These are phyloP conservation scores for Brassica hybrid DNA, from an alignment of 441 rosid species.

Conservation along the genomic window DNA sequence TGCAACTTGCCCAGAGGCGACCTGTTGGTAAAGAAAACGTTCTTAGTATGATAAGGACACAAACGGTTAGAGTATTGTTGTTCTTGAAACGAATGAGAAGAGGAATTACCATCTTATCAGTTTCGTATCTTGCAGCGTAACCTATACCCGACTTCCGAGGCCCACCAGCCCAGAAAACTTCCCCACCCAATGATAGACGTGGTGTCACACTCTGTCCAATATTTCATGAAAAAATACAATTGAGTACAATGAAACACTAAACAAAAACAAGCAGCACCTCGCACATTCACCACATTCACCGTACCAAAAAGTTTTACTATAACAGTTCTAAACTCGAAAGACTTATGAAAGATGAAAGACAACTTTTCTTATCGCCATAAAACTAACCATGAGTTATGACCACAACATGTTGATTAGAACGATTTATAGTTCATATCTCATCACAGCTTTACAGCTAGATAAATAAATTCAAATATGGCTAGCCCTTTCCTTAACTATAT, in stretches of 20 bases:
- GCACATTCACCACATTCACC: neutral
- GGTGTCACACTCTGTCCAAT: constrained; percentile 76
- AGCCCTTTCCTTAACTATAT: neutral
- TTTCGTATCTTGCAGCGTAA: constrained; percentile 92
- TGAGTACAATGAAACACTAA: neutral
- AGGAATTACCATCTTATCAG: constrained; percentile 80
- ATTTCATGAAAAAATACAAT: constrained; percentile 17
- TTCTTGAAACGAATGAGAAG: too few species aligned
- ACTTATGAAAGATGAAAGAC: too few species aligned
- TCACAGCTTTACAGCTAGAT: constrained; percentile 5
- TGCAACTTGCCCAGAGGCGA: constrained; percentile 91
- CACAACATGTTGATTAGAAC: constrained; percentile 14
- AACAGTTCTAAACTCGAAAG: too few species aligned
- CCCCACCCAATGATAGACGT: constrained; percentile 82
- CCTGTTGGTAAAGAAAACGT: constrained; percentile 51
- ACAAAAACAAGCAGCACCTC: neutral
- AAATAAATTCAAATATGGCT: constrained; percentile 11
- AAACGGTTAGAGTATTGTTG: neutral
- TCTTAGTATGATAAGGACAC: constrained; percentile 8
- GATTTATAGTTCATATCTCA: constrained; percentile 9
- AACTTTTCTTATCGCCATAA: neutral
- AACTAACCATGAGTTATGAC: too few species aligned
- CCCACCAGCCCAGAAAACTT: constrained; percentile 96
- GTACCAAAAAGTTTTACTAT: too few species aligned
- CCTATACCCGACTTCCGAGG: constrained; percentile 96